Conservation (phyloP, 2,329 filamentous ascomycete species). For the Colletotrichum falcatum region DNA sequence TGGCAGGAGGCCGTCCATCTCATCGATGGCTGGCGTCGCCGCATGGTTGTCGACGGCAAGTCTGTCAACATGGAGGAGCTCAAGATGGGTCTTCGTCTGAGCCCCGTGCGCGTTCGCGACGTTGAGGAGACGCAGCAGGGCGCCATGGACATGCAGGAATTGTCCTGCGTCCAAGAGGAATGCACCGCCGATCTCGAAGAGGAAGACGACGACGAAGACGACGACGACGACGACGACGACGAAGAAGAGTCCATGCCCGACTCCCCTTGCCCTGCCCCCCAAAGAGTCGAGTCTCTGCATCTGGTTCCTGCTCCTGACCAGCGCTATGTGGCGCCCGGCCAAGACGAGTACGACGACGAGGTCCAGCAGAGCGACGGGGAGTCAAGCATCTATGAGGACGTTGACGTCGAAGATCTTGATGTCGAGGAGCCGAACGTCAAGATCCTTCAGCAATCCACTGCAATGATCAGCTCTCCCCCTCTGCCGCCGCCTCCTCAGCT, state of each 20-base stretch:
- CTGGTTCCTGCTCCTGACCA: conserved; percentile 52
- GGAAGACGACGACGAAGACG: conserved; percentile 13
- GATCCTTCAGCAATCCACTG: conserved; percentile 58
- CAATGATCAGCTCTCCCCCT: conserved; percentile 59
- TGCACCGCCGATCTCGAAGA: conserved; percentile 61
- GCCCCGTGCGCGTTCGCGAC: conserved; percentile 67
- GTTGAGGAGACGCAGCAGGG: conserved; percentile 60
- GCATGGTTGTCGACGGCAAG: conserved; percentile 78
- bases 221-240: no score
- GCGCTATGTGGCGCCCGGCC: not conserved
- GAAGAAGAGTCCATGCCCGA: conserved; percentile 39
- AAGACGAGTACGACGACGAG: conserved; percentile 44
- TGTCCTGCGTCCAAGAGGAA: conserved; percentile 50
- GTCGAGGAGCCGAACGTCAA: conserved; percentile 58
- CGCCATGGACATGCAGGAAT: conserved; percentile 50
- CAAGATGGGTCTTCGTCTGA: conserved; percentile 75
- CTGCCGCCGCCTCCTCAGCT: conserved; percentile 61
- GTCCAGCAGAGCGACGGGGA: conserved; percentile 52
- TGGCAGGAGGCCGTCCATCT: conserved; percentile 92
- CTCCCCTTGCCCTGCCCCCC: conserved; percentile 46
- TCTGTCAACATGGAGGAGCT: conserved; percentile 77
- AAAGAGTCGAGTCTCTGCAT: conserved; percentile 53
- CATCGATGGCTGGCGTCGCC: conserved; percentile 91
- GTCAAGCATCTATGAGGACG: conserved; percentile 59
- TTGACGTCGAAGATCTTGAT: conserved; percentile 56